These are phyloP conservation scores for Cinchona pubescens DNA, from an alignment of 257 asterid species.

Conservation along the genomic window DNA sequence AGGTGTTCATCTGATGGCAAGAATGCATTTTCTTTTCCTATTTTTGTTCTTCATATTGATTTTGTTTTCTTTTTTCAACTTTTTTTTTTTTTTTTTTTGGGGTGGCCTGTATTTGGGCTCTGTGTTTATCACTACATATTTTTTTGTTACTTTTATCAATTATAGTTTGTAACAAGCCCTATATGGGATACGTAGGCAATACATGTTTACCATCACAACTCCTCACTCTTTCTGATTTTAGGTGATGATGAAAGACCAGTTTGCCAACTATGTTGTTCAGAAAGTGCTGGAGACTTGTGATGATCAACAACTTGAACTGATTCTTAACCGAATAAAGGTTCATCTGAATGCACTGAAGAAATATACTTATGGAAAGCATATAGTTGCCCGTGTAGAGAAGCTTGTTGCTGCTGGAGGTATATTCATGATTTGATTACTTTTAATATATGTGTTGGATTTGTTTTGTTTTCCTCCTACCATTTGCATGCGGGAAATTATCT, in stretches of 20 bases:
- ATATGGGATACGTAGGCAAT: background rate
- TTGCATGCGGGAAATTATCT: background rate
- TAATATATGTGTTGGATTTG: background rate
- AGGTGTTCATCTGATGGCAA: background rate
- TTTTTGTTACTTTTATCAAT: background rate
- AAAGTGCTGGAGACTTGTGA: constrained; percentile 85
- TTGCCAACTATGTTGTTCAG: constrained; percentile 83
- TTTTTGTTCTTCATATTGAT: no score
- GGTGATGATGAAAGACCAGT: constrained; percentile 90
- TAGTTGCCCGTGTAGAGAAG: constrained; percentile 86
- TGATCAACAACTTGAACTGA: constrained; percentile 68
- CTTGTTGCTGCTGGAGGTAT: constrained; percentile 91
- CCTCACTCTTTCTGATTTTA: constrained; percentile 17
- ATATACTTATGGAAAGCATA: constrained; percentile 84
- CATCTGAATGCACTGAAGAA: constrained; percentile 75
- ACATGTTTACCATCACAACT: background rate
- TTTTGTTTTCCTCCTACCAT: background rate
- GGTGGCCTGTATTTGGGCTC: background rate
- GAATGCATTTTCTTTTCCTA: no score
- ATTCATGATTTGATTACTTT: background rate
- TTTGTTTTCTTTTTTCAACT: no score
- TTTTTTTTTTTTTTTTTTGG: background rate
- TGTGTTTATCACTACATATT: background rate
- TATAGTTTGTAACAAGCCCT: background rate
- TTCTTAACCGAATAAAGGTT: constrained; percentile 64